Conservation (phyloP, 192 early-diverging fungal genomes). For the Coemansia sp. region DNA sequence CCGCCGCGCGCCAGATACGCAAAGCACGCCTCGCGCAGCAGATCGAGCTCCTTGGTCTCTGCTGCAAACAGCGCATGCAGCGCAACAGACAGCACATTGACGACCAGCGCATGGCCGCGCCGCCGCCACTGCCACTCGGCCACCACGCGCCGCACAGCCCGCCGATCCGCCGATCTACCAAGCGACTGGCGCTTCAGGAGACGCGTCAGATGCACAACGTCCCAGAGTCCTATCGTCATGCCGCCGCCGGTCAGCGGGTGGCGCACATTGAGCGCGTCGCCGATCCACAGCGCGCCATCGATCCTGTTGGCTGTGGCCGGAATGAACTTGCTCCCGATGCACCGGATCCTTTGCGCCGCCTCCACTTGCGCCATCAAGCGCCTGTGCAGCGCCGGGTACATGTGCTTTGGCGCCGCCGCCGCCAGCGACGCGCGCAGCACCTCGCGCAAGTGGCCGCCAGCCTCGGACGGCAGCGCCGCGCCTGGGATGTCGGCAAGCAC, state of each 20-base stretch:
- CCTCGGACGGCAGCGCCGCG: slow-evolving; percentile 67
- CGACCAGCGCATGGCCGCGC: slow-evolving; percentile 68
- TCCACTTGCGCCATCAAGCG: slow-evolving; percentile 71
- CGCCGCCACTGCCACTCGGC: slow-evolving; percentile 77
- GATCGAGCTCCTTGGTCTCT: slow-evolving; percentile 63
- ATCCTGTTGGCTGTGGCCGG: slow-evolving; percentile 77
- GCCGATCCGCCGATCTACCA: slow-evolving; percentile 6
- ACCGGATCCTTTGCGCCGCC: slow-evolving; percentile 66
- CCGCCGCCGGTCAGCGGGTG: slow-evolving; percentile 96
- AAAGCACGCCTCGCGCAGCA: slow-evolving; percentile 86
- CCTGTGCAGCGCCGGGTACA: slow-evolving; percentile 65
- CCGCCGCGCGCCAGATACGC: slow-evolving; percentile 86
- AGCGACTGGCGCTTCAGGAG: slow-evolving; percentile 25
- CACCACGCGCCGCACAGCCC: slow-evolving; percentile 46
- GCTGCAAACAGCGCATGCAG: slow-evolving; percentile 90
- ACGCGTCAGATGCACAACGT: slow-evolving; percentile 76
- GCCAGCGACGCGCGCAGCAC: slow-evolving; percentile 63
- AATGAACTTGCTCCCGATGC: slow-evolving; percentile 91
- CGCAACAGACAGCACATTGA: slow-evolving; percentile 95
- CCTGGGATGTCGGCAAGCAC: slow-evolving; percentile 92
- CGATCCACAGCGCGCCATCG: slow-evolving; percentile 80
- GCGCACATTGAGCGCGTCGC: slow-evolving; percentile 96
- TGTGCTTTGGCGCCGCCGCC: slow-evolving; percentile 65
- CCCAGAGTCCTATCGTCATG: slow-evolving; percentile 96
- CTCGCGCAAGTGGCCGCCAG: slow-evolving; percentile 54